Percentiles rank a stretch among this genome's conserved stretches.
Evolutionary conservation across 768 basidiomycete species (phyloP).

Genomic region (Leucocoprinus birnbaumii): DNA sequence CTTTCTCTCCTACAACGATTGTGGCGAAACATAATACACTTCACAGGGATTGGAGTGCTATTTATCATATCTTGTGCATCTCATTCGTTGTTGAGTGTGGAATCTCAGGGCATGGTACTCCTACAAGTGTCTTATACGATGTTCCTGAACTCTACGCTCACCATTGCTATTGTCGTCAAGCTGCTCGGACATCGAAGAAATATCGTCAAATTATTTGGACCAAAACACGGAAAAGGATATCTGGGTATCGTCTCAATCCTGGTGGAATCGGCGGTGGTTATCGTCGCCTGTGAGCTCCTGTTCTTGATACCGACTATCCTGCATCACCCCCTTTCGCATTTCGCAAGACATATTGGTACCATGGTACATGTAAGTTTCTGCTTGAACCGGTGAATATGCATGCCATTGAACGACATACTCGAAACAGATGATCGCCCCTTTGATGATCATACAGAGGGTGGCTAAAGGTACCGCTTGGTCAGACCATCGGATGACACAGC

Average conservation of each 20-base stretch:
- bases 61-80: neutral
- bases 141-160: neutral
- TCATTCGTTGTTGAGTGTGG: neutral
- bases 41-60: neutral
- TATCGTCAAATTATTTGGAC: neutral
- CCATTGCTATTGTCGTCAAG: neutral
- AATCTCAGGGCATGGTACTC: neutral
- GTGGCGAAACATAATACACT: too few relatives aligned
- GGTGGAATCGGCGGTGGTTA: neutral
- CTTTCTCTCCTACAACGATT: too few relatives aligned
- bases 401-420: neutral
- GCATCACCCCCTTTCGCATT: neutral
- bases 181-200: neutral
- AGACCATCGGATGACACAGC: neutral
- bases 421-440: neutral
- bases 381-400: neutral
- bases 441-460: constrained; percentile 1
- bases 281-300: neutral
- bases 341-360: neutral
- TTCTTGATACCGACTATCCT: neutral
- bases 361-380: constrained; percentile 7
- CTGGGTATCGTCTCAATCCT: neutral
- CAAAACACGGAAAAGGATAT: neutral
- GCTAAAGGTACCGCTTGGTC: neutral
- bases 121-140: neutral